Conservation (phyloP, 2,329 filamentous ascomycete genomes). For the Cladosporium sp. region DNA sequence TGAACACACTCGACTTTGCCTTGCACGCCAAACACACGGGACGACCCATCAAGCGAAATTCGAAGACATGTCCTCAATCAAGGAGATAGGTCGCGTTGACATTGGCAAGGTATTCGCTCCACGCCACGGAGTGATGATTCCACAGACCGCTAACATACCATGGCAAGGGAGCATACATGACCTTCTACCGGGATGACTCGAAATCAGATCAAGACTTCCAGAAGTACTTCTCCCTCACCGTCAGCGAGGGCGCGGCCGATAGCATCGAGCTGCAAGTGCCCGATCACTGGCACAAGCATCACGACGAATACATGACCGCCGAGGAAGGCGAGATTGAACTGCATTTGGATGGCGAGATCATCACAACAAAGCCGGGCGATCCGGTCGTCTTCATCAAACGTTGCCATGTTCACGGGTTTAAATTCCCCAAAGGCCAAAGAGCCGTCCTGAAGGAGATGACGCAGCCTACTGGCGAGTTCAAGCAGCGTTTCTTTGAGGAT, state of each 20-base stretch:
- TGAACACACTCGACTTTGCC: no score
- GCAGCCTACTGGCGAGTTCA: conserved; percentile 16
- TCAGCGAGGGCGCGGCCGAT: conserved; percentile 12
- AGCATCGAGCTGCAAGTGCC: conserved; percentile 13
- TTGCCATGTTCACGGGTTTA: conserved; percentile 16
- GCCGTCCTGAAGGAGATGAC: conserved; percentile 16
- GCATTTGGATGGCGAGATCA: conserved; percentile 12
- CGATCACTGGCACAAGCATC: conserved; percentile 19
- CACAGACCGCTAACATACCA: not conserved
- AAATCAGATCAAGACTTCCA: conserved; percentile 7
- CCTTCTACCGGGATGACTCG: conserved; percentile 15
- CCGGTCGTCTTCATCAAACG: conserved; percentile 13
- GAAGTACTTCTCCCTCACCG: conserved; percentile 14
- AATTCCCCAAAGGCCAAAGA: conserved; percentile 12
- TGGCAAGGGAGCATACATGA: conserved; percentile 13
- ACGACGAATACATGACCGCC: conserved; percentile 17
- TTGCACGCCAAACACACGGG: no score
- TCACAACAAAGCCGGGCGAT: conserved; percentile 6
- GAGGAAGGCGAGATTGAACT: conserved; percentile 15
- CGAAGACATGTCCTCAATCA: conserved; percentile 1
- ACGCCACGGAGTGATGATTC: not conserved
- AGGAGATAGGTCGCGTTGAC: conserved; percentile 2
- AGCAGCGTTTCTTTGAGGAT: conserved; percentile 16
- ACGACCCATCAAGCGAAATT: no score
- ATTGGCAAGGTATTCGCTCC: not conserved